Evolutionary conservation across 176 grass and related monocot species (phyloP).

Genomic region (Olyra latifolia): DNA sequence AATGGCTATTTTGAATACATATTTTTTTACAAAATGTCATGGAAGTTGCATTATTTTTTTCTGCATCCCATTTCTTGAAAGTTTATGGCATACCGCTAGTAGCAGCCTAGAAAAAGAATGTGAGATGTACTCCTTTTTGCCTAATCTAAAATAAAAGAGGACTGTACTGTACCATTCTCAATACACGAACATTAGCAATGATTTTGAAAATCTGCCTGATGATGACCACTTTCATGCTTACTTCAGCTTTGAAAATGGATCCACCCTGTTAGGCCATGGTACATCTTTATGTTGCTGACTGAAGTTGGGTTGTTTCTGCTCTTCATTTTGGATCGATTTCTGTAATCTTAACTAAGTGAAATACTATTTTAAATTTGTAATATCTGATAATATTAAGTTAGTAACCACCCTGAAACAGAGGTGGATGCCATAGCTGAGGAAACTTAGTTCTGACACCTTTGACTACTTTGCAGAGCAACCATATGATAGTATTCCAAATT

Average conservation of each 20-base stretch:
- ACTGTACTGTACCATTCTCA: not conserved
- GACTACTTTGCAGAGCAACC: constrained; percentile 84
- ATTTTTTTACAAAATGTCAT: not conserved
- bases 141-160: not conserved
- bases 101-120: not conserved
- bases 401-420: constrained; percentile 9
- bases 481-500: constrained; percentile 99
- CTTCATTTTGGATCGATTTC: not conserved
- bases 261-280: not conserved
- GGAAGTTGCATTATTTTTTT: not conserved
- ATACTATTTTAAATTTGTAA: not conserved
- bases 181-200: not conserved
- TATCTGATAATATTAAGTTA: not conserved
- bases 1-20: not conserved
- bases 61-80: not conserved
- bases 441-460: constrained; percentile 43
- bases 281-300: not conserved
- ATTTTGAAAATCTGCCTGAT: not conserved
- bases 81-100: not conserved
- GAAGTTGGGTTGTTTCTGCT: not conserved
- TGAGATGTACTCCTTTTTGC: not conserved
- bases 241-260: not conserved
- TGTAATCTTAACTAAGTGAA: not conserved
- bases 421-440: not conserved
- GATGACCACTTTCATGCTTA: not conserved